Percentiles rank a stretch among this genome's conserved stretches.
Evolutionary conservation across 306 rosid genomes (phyloP).

Genomic region (Coriaria nepalensis): DNA sequence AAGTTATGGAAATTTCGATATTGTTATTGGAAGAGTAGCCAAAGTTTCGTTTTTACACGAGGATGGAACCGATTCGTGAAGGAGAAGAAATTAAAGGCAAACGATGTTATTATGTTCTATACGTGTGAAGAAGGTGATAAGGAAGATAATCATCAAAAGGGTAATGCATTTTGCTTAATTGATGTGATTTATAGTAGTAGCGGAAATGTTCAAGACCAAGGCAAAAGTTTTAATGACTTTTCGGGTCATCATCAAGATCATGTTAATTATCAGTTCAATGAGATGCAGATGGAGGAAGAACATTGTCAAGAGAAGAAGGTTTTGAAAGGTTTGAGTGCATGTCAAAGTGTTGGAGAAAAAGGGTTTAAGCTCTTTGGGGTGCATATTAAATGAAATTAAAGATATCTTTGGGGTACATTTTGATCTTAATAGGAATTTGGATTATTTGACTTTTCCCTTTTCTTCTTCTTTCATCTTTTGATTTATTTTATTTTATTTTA

Average conservation of each 20-base stretch:
- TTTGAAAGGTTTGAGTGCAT: neutral
- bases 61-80: conserved; percentile 48
- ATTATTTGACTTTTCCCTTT: no score
- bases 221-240: neutral
- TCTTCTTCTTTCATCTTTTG: no score
- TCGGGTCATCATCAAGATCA: no score
- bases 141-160: conserved; percentile 7
- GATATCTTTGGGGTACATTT: no score
- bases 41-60: conserved; percentile 40
- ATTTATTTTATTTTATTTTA: neutral
- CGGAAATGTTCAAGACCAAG: conserved; percentile 2
- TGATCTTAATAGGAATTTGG: no score
- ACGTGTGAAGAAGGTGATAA: conserved; percentile 19
- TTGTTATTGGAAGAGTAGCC: conserved; percentile 42
- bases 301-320: conserved; percentile 9
- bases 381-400: conserved; percentile 13
- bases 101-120: conserved; percentile 33
- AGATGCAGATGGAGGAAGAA: conserved; percentile 1
- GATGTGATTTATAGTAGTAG: conserved; percentile 15
- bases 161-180: conserved; percentile 24
- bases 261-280: no score
- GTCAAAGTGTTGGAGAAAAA: conserved; percentile 14
- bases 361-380: conserved; percentile 40
- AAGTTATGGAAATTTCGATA: conserved; percentile 36
- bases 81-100: conserved; percentile 30